Base-by-base conservation (phyloP, 1,284 basidiomycete genomes). In the Heliocybe sulcata region DNA sequence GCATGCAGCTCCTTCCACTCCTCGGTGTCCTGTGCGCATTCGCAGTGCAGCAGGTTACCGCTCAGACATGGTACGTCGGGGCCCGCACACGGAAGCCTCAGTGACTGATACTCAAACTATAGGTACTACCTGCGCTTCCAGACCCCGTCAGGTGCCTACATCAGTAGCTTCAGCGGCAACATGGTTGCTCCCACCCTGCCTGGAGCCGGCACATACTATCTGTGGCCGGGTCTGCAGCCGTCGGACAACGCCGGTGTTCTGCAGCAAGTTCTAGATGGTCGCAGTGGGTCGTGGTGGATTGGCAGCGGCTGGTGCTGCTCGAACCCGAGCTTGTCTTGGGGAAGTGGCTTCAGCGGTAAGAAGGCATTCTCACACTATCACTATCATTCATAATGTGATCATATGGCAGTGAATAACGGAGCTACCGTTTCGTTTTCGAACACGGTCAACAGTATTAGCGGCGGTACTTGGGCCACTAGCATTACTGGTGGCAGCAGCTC, bases 61-160 rank as follows among this genome's bases (percentile, higher is more conserved):
- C 29, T 12, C 6, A 6, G 4, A 31, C 29, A 31, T 31, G 29
- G 29, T 31, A 31, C 29, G 29, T 31, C 12, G 12, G 12, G 12
- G 6, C 12, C n/a, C n/a, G n/a, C n/a, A n/a, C n/a, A 31, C 29
- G 4, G 6, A 31, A 31, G 29, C 29, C 29, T 31, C 29, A 31
- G 29, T 12, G 4, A 31, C 12, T 31, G 6, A 31, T 31, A 6
- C 12, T 12, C 29, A 31, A 4, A 31, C 4, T 31, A 12, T 22
- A 50, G 48, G 48, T 50, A 50, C 48, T 50, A 23, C 48, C 22
- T 50, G 20, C 48, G 48, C 48, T 50, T 23, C 48, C 9, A 50
- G 25, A 50, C 48, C n/a, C 48, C 48, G 20, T 50, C 48, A 3
- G 48, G 48, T 6, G 48, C 48, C 3, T 20, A 20, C 9, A 23